Base-by-base conservation (phyloP, 768 basidiomycete species). In the Boletus sp. region DNA sequence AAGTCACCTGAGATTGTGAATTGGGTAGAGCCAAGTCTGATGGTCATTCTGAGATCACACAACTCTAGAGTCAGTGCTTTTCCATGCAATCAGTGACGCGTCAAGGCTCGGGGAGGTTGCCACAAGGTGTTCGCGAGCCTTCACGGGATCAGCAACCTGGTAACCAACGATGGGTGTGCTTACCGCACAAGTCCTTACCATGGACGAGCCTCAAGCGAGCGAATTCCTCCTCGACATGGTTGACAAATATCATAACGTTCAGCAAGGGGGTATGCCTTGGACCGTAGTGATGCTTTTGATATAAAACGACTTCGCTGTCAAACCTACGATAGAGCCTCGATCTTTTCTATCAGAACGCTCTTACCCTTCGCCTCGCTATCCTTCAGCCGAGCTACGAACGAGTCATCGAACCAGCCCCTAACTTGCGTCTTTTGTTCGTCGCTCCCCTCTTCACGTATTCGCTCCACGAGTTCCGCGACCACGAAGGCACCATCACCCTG, bases 401-500 rank as follows among this genome's bases (percentile, higher is more conserved):
- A 74, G 18, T 71, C 62, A 12, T 68, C 73, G 67, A 93, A 90
- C 87, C 86, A 89, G 8, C 54, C 65, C 66, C 78, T 84, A 50
- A 89, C 64, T 32, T 58, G 76, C 60, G 69, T 67, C 64, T 77
- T 78, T 57, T 77, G 78, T 24, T 71, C 73, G 9, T 68, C 67
- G 14, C 58, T 71, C 5, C 75, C 76, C n/a, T 74, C 76, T 29
- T 73, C 75, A 30, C 67, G 69, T 41, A 89, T 70, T 29, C 86
- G 78, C 62, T 85, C 85, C 65, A 87, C 81, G 32, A 92, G 73
- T 67, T 88, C 90, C 0, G 86, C 84, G 2, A 93, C 77, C 15
- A 94, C 81, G 63, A 93, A 94, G 5, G 84, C 79, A 0, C 92
- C 92, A 50, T 83, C 81, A 15, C 80, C 74, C 28, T 77, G 76